A percentile compares a stretch with the other conserved stretches of the same genome.
These are phyloP conservation scores for Colletotrichum sidae DNA, from an alignment of 2,329 filamentous ascomycete species.

Conservation along the genomic window DNA sequence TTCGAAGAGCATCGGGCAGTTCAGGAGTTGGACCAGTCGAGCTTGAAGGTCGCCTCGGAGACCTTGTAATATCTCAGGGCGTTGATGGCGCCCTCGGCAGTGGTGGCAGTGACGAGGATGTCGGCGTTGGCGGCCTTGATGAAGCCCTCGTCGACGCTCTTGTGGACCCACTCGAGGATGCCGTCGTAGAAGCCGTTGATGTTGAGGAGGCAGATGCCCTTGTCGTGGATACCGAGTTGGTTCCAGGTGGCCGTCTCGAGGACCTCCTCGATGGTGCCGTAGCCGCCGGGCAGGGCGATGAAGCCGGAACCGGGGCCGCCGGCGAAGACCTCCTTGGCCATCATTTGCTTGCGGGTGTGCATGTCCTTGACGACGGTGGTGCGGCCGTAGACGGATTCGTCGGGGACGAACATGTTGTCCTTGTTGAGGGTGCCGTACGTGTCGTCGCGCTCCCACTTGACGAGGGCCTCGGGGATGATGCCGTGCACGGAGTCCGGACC, in stretches of 20 bases:
- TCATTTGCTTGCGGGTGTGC: constrained; percentile 94
- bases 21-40: constrained; percentile 77
- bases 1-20: neutral
- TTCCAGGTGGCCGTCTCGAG: constrained; percentile 96
- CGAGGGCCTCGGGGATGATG: constrained; percentile 89
- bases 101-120: constrained; percentile 83
- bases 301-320: constrained; percentile 89
- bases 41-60: constrained; percentile 79
- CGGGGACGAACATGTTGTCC: constrained; percentile 69
- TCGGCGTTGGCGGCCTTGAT: constrained; percentile 75
- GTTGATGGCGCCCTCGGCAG: constrained; percentile 77
- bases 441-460: constrained; percentile 79
- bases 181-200: constrained; percentile 94
- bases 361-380: constrained; percentile 95
- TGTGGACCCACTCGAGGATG: constrained; percentile 83
- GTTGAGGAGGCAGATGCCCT: constrained; percentile 85
- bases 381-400: constrained; percentile 76
- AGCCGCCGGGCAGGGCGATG: constrained; percentile 88
- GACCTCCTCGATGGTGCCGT: constrained; percentile 95
- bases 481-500: constrained; percentile 89
- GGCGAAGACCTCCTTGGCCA: constrained; percentile 87
- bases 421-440: constrained; percentile 60
- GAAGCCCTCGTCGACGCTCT: constrained; percentile 81
- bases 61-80: constrained; percentile 80
- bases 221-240: constrained; percentile 90